Evolutionary conservation across 805 yeast genomes (phyloP).

Genomic region (Nakazawaea laoshanensis): DNA sequence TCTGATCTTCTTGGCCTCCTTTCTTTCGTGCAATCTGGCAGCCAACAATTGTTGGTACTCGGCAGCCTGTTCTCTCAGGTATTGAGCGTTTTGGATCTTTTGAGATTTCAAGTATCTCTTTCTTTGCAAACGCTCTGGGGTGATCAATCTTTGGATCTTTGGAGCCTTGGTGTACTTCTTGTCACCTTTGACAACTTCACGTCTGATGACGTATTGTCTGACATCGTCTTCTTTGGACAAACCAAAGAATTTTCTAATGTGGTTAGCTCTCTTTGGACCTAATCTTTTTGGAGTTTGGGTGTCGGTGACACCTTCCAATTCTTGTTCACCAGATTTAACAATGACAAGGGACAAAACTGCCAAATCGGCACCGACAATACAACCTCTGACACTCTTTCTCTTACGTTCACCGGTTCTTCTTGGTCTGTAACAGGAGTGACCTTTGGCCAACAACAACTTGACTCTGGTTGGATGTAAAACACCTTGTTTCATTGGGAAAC

Average conservation of each 20-base stretch:
- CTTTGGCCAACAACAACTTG: constrained; percentile 86
- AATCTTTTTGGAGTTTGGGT: constrained; percentile 95
- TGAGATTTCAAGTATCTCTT: constrained; percentile 93
- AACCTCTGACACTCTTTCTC: constrained; percentile 99
- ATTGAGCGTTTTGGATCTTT: constrained; percentile 95
- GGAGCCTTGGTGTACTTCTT: constrained; percentile 99
- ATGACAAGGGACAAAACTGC: constrained; percentile 90
- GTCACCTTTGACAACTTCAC: constrained; percentile 97
- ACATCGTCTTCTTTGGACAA: constrained; percentile 91
- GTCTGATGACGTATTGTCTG: constrained; percentile 89
- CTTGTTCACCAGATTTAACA: constrained; percentile 96
- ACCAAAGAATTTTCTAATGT: constrained; percentile 99
- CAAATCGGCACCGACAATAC: constrained; percentile 95
- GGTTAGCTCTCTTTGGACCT: constrained; percentile 99
- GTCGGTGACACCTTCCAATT: constrained; percentile 94
- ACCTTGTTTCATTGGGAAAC: constrained; percentile 99
- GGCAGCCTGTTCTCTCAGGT: constrained; percentile 99
- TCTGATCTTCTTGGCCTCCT: constrained; percentile 98
- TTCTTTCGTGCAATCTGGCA: constrained; percentile 95
- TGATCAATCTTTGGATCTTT: constrained; percentile 98
- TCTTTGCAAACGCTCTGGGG: constrained; percentile 99
- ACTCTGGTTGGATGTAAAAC: constrained; percentile 99
- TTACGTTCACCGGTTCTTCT: constrained; percentile 99
- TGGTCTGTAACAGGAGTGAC: constrained; percentile 98
- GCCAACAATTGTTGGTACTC: constrained; percentile 99